Percentiles rank a stretch among this genome's conserved stretches.
Evolutionary conservation across 345 rosid species (phyloP).

Genomic region (Syzygium jambos): DNA sequence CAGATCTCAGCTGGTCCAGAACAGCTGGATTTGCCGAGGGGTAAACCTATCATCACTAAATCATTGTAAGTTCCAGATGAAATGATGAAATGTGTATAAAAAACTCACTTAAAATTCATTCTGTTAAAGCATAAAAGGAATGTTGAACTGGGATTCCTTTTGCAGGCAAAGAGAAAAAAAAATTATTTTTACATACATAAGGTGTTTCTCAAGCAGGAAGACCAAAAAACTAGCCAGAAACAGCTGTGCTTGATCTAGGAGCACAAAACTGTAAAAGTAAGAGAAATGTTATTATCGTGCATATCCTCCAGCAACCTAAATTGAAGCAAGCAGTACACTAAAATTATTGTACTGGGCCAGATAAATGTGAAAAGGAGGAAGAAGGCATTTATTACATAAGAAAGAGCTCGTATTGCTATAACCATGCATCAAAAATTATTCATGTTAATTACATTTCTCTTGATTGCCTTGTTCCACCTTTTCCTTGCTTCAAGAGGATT

Average conservation of each 20-base stretch:
- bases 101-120: neutral
- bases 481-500: neutral
- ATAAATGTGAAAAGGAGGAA: neutral
- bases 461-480: neutral
- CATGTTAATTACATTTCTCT: neutral
- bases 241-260: neutral
- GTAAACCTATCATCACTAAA: conserved; percentile 46
- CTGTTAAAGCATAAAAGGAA: neutral
- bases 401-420: neutral
- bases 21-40: conserved; percentile 70
- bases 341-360: neutral
- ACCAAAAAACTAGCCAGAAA: neutral
- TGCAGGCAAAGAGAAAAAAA: neutral
- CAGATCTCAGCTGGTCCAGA: conserved; percentile 66
- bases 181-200: neutral
- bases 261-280: neutral
- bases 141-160: neutral
- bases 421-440: neutral
- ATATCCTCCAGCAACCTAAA: neutral
- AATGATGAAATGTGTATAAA: neutral
- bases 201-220: neutral
- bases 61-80: neutral
- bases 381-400: neutral
- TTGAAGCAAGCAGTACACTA: neutral
- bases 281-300: neutral